These are phyloP conservation scores for Podila verticillata DNA, from an alignment of 192 early-diverging fungal genomes.

Conservation along the genomic window DNA sequence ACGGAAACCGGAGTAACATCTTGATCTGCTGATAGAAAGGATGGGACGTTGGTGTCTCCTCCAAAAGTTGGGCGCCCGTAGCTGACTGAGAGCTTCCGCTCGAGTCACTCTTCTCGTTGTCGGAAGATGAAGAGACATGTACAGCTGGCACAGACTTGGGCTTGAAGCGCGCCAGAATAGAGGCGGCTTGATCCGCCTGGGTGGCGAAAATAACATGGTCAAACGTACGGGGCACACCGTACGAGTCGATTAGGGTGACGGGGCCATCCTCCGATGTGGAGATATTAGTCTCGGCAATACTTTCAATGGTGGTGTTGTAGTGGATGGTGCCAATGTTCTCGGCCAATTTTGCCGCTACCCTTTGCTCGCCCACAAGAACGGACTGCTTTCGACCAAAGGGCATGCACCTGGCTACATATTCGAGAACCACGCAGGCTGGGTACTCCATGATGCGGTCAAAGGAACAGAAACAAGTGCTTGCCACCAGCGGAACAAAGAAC, in stretches of 20 bases:
- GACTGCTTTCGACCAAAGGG: constrained; percentile 50
- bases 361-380: constrained; percentile 31
- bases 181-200: constrained; percentile 47
- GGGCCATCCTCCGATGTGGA: constrained; percentile 4
- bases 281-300: constrained; percentile 20
- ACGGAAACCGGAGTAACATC: constrained; percentile 51
- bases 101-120: constrained; percentile 22
- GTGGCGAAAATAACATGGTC: constrained; percentile 53
- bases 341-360: constrained; percentile 37
- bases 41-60: constrained; percentile 7
- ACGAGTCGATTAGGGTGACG: constrained; percentile 27
- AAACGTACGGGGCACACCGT: constrained; percentile 21
- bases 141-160: constrained; percentile 19
- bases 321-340: constrained; percentile 44
- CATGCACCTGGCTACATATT: constrained; percentile 50
- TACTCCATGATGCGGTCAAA: constrained; percentile 53
- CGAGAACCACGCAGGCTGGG: constrained; percentile 44
- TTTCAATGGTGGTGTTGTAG: constrained; percentile 40
- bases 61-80: constrained; percentile 16
- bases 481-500: constrained; percentile 49
- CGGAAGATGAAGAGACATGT: constrained; percentile 20
- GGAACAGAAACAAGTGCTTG: constrained; percentile 53
- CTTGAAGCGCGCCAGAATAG: constrained; percentile 21
- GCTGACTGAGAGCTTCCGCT: constrained; percentile 20
- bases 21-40: constrained; percentile 50